Base-by-base conservation (phyloP, 306 rosid species). In the Vigna reflexopilosa region DNA sequence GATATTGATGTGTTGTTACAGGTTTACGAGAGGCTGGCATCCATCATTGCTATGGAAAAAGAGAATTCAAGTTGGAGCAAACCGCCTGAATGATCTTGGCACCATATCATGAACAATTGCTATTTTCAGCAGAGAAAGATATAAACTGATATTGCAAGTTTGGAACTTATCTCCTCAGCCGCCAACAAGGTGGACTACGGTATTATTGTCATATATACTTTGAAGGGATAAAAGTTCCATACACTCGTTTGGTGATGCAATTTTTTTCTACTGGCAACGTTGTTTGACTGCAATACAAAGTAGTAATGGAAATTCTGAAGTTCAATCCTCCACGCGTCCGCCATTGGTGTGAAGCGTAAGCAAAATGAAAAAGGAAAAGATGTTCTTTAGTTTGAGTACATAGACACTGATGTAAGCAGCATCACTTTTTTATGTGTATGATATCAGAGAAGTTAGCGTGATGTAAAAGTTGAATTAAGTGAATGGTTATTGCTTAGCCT, bases 11-110 rank as follows among this genome's bases (percentile, higher is more conserved):
- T 34, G 32, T 32, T 84, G 58, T 59, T 73, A 24, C 83, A 94
- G 98, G 95, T 92, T 68, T 84, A 87, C 54, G 87, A 83, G 45
- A 89, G 98, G 86, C 87, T 94, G 63, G 88, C 95, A 81, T 82
- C 95, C 57, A 78, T 94, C 50, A 84, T 94, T 66, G 89, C 96
- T 77, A 87, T 92, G 93, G 97, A 94, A 90, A 90, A 87, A 78
- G 92, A 91, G 84, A 90, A 89, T 80, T 83, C 90, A 56, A 87
- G 87, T 80, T 85, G 83, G 87, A 85, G 63, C 51, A 67, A 82
- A 57, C 85, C 86, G 7, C 76, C 89, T 73, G 81, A 84, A 68
- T 89, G 85, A 91, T 57, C 76, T 51, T 62, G 57, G 20, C 56
- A 44, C 10, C 28, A 22, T 22, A 62, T 64, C 9, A 72, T 58